Evolutionary conservation across 2,329 filamentous ascomycete species (phyloP).

Genomic region (Neofusicoccum umdonicola): DNA sequence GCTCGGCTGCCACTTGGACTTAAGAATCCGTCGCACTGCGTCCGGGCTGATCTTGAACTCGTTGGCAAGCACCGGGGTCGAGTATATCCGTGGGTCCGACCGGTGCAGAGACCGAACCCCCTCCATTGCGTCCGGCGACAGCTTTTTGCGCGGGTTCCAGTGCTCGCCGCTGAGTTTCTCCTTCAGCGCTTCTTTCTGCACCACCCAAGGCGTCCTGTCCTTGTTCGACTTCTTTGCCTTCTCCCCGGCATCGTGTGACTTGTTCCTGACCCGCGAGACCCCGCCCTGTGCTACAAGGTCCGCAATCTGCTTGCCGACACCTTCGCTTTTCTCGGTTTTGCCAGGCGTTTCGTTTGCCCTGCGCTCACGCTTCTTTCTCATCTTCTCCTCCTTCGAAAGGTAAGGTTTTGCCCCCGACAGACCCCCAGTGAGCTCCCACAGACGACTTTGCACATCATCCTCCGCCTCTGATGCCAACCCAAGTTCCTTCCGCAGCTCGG

Average conservation of each 20-base stretch:
- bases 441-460: background rate
- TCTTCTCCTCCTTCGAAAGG: background rate
- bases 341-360: background rate
- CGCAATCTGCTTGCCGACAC: too few species aligned
- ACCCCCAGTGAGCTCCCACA: background rate
- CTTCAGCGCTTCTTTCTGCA: slow-evolving; percentile 71
- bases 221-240: background rate
- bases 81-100: slow-evolving; percentile 74
- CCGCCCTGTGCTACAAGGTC: too few species aligned
- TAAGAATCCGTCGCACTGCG: slow-evolving; percentile 81
- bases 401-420: background rate
- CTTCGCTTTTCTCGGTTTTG: too few species aligned
- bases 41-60: slow-evolving; percentile 87
- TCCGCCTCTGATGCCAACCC: background rate
- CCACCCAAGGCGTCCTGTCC: slow-evolving; percentile 61
- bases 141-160: slow-evolving; percentile 79
- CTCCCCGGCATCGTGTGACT: background rate
- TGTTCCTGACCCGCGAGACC: too few species aligned
- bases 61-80: slow-evolving; percentile 67
- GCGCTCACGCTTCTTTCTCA: background rate
- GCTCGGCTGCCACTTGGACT: slow-evolving; percentile 68
- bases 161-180: slow-evolving; percentile 73
- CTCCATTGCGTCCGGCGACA: slow-evolving; percentile 89
- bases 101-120: slow-evolving; percentile 81
- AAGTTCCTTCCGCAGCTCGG: background rate